These are phyloP conservation scores for Rhododendron mucronatum DNA, from an alignment of 148 eudicot species.

Conservation along the genomic window DNA sequence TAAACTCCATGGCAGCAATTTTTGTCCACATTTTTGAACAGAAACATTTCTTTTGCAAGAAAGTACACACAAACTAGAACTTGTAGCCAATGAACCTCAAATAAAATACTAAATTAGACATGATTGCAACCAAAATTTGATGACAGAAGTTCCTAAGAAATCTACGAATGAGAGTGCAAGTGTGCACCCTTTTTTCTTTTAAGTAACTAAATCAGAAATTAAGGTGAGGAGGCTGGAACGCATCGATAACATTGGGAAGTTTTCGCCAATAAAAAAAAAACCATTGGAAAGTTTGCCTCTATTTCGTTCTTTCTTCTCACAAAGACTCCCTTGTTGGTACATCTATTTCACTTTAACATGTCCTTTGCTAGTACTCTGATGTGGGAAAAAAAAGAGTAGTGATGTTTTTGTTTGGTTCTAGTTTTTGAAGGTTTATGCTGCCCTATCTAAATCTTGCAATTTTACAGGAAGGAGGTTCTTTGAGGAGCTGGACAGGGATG, in stretches of 20 bases:
- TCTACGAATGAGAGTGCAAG: background rate
- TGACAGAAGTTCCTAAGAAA: background rate
- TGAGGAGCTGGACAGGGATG: constrained; percentile 94
- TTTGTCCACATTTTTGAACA: background rate
- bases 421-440: background rate
- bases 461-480: constrained; percentile 83
- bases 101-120: background rate
- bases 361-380: background rate
- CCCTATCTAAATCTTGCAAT: background rate
- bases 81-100: background rate
- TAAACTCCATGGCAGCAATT: background rate
- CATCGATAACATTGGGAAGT: background rate
- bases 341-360: background rate
- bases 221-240: background rate
- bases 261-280: background rate
- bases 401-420: background rate
- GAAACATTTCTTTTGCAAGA: background rate
- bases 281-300: background rate
- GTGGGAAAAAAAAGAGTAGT: background rate
- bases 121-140: background rate
- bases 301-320: background rate
- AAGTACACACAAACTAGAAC: background rate
- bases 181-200: background rate
- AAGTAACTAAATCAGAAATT: background rate
- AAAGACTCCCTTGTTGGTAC: background rate